These are phyloP conservation scores for Hyphodiscus sp. DNA, from an alignment of 2,329 filamentous ascomycete genomes.

Conservation along the genomic window DNA sequence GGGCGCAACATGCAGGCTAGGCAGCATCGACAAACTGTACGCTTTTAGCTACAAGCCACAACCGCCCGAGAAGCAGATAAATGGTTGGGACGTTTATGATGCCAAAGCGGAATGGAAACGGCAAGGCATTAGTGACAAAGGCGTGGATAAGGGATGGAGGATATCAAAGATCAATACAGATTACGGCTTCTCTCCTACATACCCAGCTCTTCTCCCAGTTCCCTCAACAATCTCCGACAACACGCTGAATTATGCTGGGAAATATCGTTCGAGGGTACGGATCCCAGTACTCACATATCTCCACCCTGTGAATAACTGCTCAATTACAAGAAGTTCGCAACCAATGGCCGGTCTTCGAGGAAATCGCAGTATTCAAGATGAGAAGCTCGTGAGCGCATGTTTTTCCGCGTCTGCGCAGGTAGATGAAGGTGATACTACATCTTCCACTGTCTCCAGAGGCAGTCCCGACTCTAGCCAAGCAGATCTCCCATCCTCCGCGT, in stretches of 20 bases:
- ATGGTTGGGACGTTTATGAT: slow-evolving; percentile 83
- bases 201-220: slow-evolving; percentile 78
- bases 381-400: slow-evolving; percentile 86
- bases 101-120: slow-evolving; percentile 77
- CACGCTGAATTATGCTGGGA: slow-evolving; percentile 84
- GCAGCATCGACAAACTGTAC: slow-evolving; percentile 80
- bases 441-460: slow-evolving; percentile 24
- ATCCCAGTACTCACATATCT: slow-evolving; percentile 90
- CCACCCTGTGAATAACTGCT: slow-evolving; percentile 95
- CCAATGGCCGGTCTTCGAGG: slow-evolving; percentile 79
- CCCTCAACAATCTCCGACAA: slow-evolving; percentile 93
- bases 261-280: slow-evolving; percentile 80
- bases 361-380: slow-evolving; percentile 91
- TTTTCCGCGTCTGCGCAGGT: slow-evolving; percentile 57
- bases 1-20: slow-evolving; percentile 71
- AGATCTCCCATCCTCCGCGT: slow-evolving; percentile 33
- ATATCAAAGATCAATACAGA: slow-evolving; percentile 85
- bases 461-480: slow-evolving; percentile 45
- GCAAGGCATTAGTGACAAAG: slow-evolving; percentile 79
- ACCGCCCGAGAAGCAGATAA: slow-evolving; percentile 63
- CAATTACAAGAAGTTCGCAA: slow-evolving; percentile 91
- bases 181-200: slow-evolving; percentile 88
- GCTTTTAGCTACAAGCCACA: slow-evolving; percentile 81
- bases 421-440: slow-evolving; percentile 22
- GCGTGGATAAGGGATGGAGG: slow-evolving; percentile 61